A percentile compares a stretch with the other conserved stretches of the same genome.
Evolutionary conservation across 2,329 filamentous ascomycete genomes (phyloP).

Genomic region (Penicillium freii): DNA sequence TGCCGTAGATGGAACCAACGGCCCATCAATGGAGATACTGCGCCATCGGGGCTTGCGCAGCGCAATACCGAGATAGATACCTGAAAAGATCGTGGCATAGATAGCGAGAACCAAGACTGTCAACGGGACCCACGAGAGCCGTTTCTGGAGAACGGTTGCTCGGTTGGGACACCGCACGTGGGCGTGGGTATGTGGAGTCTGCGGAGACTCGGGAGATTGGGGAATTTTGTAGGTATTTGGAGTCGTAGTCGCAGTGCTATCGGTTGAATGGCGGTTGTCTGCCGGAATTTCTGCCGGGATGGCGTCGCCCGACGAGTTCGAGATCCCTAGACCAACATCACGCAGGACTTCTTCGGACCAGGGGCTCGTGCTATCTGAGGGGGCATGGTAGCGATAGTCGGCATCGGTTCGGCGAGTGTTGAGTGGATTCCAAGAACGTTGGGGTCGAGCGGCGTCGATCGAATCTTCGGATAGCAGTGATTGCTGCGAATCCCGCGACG

Average conservation of each 20-base stretch:
- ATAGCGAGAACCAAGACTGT: constrained; percentile 39
- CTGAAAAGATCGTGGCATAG: constrained; percentile 39
- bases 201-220: constrained; percentile 2
- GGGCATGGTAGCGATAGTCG: constrained; percentile 13
- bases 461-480: constrained; percentile 17
- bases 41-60: constrained; percentile 61
- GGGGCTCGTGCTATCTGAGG: constrained; percentile 8
- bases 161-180: constrained; percentile 30
- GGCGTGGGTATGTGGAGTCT: constrained; percentile 14
- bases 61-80: constrained; percentile 63
- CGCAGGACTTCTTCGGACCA: constrained; percentile 20
- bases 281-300: constrained; percentile 1
- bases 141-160: constrained; percentile 29
- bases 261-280: constrained; percentile 5
- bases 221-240: not conserved
- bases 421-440: constrained; percentile 21
- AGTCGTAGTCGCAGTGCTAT: not conserved
- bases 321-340: constrained; percentile 23
- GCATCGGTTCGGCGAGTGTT: constrained; percentile 11
- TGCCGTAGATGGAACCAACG: constrained; percentile 61
- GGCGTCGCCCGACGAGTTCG: constrained; percentile 9
- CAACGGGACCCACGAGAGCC: constrained; percentile 37
- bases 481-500: constrained; percentile 18
- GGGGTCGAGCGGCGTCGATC: constrained; percentile 11
- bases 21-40: constrained; percentile 50